A percentile compares a stretch with the other conserved stretches of the same genome.
Conservation (phyloP, 805 yeast genomes). For the Candida maris region DNA sequence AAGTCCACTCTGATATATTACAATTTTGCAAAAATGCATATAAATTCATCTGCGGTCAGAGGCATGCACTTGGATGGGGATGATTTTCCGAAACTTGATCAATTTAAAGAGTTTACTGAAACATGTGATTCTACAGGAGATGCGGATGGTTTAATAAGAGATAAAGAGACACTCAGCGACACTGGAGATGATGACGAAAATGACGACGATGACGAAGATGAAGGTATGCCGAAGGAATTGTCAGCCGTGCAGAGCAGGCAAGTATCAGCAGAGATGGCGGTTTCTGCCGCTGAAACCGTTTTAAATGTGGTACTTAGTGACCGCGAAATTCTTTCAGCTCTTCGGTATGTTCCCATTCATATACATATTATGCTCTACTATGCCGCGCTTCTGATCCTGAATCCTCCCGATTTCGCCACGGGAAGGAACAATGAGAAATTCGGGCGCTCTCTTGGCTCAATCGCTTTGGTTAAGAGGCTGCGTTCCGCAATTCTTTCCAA, state of each 20-base stretch:
- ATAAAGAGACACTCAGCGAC: constrained; percentile 14
- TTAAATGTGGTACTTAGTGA: constrained; percentile 57
- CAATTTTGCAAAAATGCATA: constrained; percentile 73
- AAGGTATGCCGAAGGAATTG: constrained; percentile 18
- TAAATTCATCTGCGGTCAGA: constrained; percentile 50
- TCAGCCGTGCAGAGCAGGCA: constrained; percentile 25
- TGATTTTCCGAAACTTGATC: constrained; percentile 24
- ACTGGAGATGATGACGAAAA: constrained; percentile 32
- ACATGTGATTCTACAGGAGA: constrained; percentile 13
- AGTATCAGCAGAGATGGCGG: constrained; percentile 45
- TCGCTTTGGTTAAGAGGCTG: constrained; percentile 42
- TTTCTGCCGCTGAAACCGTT: constrained; percentile 61
- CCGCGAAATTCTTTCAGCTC: constrained; percentile 50
- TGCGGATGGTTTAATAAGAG: constrained; percentile 13
- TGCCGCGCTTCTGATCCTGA: constrained; percentile 54
- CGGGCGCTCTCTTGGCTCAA: constrained; percentile 34
- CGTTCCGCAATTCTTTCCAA: constrained; percentile 41
- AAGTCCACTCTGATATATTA: constrained; percentile 67
- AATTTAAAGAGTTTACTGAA: constrained; percentile 9
- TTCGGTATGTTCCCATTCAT: constrained; percentile 67
- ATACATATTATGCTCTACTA: constrained; percentile 69
- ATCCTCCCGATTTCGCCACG: constrained; percentile 38
- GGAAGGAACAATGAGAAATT: constrained; percentile 22
- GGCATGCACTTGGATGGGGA: constrained; percentile 35
- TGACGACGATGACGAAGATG: constrained; percentile 15